Percentiles rank a stretch among this genome's conserved stretches.
Evolutionary conservation across 345 rosid species (phyloP).

Genomic region (Punica granatum): DNA sequence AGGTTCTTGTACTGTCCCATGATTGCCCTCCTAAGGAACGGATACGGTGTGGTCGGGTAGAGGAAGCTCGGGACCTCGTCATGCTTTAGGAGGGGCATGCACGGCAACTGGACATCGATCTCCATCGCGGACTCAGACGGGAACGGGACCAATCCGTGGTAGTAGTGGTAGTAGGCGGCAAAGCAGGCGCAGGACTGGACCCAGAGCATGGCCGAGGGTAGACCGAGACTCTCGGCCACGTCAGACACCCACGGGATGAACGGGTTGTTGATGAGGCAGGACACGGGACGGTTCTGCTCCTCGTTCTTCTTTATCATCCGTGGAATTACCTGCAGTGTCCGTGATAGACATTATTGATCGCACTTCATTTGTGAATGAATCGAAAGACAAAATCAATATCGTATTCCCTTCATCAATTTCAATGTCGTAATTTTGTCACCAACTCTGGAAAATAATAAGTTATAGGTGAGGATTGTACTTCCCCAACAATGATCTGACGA

Average conservation of each 20-base stretch:
- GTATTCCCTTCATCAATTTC: no score
- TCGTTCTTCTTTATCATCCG: slow-evolving; percentile 37
- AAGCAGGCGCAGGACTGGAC: slow-evolving; percentile 79
- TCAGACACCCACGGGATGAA: slow-evolving; percentile 86
- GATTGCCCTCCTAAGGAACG: slow-evolving; percentile 33
- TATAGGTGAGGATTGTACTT: no score
- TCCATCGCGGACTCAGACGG: slow-evolving; percentile 48
- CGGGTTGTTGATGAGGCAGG: slow-evolving; percentile 76
- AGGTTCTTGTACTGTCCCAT: slow-evolving; percentile 50
- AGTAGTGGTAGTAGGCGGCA: slow-evolving; percentile 55
- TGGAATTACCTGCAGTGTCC: slow-evolving; percentile 16
- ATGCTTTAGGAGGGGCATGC: slow-evolving; percentile 58
- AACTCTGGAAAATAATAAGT: no score
- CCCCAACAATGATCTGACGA: no score
- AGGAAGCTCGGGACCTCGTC: slow-evolving; percentile 84
- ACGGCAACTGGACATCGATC: slow-evolving; percentile 56
- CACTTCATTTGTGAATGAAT: not conserved
- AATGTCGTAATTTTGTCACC: no score
- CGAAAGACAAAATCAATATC: no score
- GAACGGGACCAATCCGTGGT: slow-evolving; percentile 37
- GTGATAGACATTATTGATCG: not conserved
- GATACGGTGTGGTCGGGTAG: slow-evolving; percentile 40
- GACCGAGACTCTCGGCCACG: slow-evolving; percentile 50
- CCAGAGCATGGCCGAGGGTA: slow-evolving; percentile 88
- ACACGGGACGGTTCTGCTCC: slow-evolving; percentile 56